These are phyloP conservation scores for Rubia occidens DNA, from an alignment of 305 asterid species.

Conservation along the genomic window DNA sequence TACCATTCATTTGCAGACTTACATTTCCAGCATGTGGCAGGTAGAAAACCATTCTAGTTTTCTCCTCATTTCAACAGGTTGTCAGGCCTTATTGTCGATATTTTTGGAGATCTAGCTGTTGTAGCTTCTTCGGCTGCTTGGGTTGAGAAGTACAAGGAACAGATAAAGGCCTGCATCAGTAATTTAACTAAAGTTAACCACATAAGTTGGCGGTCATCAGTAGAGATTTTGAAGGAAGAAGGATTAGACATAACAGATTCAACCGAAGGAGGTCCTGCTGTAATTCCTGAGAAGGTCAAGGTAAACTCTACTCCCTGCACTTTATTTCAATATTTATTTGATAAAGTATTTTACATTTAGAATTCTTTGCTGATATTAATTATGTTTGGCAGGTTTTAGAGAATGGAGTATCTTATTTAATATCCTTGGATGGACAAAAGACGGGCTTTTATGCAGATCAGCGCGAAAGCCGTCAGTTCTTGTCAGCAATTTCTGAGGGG, in stretches of 20 bases:
- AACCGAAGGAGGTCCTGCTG: constrained; percentile 30
- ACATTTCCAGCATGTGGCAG: not conserved
- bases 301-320: constrained; percentile 22
- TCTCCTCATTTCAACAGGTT: constrained; percentile 41
- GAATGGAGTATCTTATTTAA: constrained; percentile 65
- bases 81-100: constrained; percentile 84
- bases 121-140: constrained; percentile 97
- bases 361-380: not conserved
- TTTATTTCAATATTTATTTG: not conserved
- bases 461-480: constrained; percentile 78
- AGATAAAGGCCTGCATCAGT: constrained; percentile 45
- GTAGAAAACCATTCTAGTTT: not conserved
- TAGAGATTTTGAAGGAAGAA: constrained; percentile 88
- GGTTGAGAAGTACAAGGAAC: constrained; percentile 85
- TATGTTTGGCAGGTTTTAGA: constrained; percentile 59
- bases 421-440: constrained; percentile 86
- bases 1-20: not conserved
- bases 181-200: constrained; percentile 41
- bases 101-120: constrained; percentile 89
- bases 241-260: constrained; percentile 55
- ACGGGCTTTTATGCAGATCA: constrained; percentile 98
- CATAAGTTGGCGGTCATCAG: constrained; percentile 79
- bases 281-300: constrained; percentile 46
- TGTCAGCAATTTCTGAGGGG: constrained; percentile 72
- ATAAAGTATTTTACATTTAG: not conserved